Conservation (phyloP, 176 grass and related monocot species). For the Zizania latifolia region DNA sequence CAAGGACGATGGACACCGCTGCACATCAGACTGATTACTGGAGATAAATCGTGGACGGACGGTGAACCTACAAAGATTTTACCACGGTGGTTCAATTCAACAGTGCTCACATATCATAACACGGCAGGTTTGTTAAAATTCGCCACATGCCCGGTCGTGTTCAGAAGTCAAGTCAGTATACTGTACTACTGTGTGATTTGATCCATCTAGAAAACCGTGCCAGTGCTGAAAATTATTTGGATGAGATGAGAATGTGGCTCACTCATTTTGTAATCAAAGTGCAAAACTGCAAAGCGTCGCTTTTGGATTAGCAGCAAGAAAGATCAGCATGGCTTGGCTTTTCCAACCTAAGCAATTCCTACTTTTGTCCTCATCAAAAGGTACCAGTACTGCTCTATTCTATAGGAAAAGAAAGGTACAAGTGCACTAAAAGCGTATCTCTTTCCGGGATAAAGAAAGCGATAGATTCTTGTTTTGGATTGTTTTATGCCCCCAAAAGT, state of each 20-base stretch:
- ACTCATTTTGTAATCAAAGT: neutral
- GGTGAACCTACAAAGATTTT: too few species aligned
- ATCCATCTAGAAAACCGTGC: neutral
- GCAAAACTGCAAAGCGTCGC: constrained; percentile 10
- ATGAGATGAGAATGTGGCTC: neutral
- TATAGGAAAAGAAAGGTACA: constrained; percentile 7
- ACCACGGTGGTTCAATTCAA: neutral
- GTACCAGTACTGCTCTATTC: neutral
- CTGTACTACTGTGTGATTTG: neutral
- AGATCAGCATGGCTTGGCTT: constrained; percentile 10
- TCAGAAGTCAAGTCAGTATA: neutral
- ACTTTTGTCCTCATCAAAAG: constrained; percentile 27
- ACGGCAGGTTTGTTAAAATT: neutral
- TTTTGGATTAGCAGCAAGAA: constrained; percentile 17
- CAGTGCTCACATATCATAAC: neutral
- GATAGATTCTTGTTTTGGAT: constrained; percentile 23
- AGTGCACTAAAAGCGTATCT: constrained; percentile 24
- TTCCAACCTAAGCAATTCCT: constrained; percentile 35
- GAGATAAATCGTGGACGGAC: too few species aligned
- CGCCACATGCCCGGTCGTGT: neutral
- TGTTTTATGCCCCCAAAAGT: constrained; percentile 13
- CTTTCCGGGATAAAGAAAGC: constrained; percentile 22
- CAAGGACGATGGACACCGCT: neutral
- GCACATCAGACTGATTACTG: too few species aligned
- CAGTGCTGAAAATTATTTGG: neutral